Evolutionary conservation across 2,329 filamentous ascomycete species (phyloP), one percentile per base, ranked within the genome.

Genomic region (Colletotrichum simmondsii): DNA sequence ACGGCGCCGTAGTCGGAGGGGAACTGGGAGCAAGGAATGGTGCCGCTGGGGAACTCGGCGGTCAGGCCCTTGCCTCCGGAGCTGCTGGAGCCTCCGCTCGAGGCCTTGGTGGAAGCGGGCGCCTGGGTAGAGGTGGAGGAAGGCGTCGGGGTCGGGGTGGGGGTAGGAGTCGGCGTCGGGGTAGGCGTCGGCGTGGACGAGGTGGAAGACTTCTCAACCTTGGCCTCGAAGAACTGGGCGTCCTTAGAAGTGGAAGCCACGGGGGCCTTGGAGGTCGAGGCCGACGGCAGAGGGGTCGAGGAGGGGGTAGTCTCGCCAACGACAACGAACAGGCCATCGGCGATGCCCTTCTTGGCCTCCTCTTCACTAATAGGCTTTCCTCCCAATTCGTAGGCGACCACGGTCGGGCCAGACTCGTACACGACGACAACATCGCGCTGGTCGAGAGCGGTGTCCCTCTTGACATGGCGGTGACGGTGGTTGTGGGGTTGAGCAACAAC

Each of bases 1-100:
- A 97, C 79, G 1, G 95, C 93, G 77, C 97, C 97, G 79, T 97
- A 98, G 0, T 90, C 86, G 3, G 91, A 91, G 19, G 95, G 95
- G 86, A 98, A 97, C 2, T 87, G 80, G 74, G 82, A 83, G 85
- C 97, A 98, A 75, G 88, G 83, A 67, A 97, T 78, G 77, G 91
- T 83, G 72, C 94, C 94, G 81, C 92, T 92, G 14, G 93, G 93
- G 87, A 98, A 98, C 8, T 91, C 85, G 19, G 85, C 83, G 76
- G 91, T 86, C 67, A 96, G 76, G 63, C 93, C 94, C 28, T 79
- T 85, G 63, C 82, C 85, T 42, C 80, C 80, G 61, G 75, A 72
- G 76, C 72, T 69, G 75, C 73, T 75, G 74, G 75, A 72, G 30
- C 68, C 66, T 69, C 75, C 76, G 66, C 75, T 77, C 28, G 80